Percentiles rank a stretch among this genome's conserved stretches.
phyloP scores from a whole-genome alignment of 345 rosid genomes.

The Streptanthus diversifolius region DNA sequence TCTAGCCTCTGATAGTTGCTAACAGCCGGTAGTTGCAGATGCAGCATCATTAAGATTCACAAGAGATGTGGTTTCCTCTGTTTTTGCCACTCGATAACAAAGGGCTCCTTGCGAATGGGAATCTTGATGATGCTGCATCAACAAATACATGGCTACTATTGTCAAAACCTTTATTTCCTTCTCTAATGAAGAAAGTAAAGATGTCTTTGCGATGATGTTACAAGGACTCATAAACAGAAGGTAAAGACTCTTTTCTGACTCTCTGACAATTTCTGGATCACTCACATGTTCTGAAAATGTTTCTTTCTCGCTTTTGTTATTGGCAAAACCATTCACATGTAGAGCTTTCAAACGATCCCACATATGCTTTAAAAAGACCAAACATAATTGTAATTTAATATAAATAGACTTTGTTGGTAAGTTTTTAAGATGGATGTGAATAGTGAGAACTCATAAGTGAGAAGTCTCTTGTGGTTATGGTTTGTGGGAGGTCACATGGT shows the following conservation, averaged over 20 bases:
- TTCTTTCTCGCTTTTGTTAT: conserved; percentile 7
- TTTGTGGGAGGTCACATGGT: conserved; percentile 31
- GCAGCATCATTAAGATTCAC: conserved; percentile 99
- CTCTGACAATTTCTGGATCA: conserved; percentile 4
- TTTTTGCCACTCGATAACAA: conserved; percentile 1
- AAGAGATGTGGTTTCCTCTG: conserved; percentile 28
- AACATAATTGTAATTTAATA: background rate
- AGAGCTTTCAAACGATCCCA: conserved; percentile 20
- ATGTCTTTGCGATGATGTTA: conserved; percentile 21
- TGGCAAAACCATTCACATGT: conserved; percentile 22
- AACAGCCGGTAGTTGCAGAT: conserved; percentile 70
- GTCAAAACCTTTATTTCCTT: conserved; percentile 3
- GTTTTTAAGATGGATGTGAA: conserved; percentile 10
- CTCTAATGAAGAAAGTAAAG: conserved; percentile 3
- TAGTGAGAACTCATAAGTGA: conserved; percentile 12
- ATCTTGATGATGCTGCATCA: conserved; percentile 99
- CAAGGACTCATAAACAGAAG: conserved; percentile 23
- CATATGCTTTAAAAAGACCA: conserved; percentile 9
- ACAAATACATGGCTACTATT: conserved; percentile 46
- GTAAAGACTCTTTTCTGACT: conserved; percentile 10
- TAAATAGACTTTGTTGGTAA: background rate
- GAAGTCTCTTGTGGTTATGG: conserved; percentile 26
- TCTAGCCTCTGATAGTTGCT: conserved; percentile 14
- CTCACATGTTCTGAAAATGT: conserved; percentile 25
- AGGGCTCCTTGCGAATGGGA: conserved; percentile 56